phyloP scores from a whole-genome alignment of 2,329 filamentous ascomycete species.

The Ilyonectria destructans region DNA sequence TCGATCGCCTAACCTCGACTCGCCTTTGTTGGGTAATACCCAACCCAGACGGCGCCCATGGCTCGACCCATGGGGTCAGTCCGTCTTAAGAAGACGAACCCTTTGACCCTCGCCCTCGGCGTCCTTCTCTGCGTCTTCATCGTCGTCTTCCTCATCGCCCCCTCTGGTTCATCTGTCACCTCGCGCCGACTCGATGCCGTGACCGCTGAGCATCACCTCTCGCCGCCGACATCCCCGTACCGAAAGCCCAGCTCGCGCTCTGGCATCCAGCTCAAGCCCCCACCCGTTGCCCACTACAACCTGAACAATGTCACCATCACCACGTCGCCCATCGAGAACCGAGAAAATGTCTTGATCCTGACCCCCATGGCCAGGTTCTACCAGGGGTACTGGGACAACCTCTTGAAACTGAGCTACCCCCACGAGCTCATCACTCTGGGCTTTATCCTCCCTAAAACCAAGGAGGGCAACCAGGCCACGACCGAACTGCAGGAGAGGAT shows the following conservation, averaged over 20 bases:
- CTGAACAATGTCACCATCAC: slow-evolving; percentile 96
- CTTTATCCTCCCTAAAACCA: slow-evolving; percentile 95
- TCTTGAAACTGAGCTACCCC: slow-evolving; percentile 87
- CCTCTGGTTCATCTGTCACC: slow-evolving; percentile 67
- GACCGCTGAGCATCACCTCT: slow-evolving; percentile 61
- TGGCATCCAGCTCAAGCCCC: slow-evolving; percentile 65
- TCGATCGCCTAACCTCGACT: slow-evolving; percentile 21
- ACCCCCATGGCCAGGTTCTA: slow-evolving; percentile 97
- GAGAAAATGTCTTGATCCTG: slow-evolving; percentile 90
- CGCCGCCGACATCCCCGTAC: slow-evolving; percentile 62
- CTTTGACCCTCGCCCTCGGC: slow-evolving; percentile 82
- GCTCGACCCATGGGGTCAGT: slow-evolving; percentile 74
- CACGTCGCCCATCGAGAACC: slow-evolving; percentile 80
- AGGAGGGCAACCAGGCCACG: slow-evolving; percentile 91
- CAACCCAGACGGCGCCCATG: slow-evolving; percentile 58
- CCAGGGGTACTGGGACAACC: slow-evolving; percentile 94
- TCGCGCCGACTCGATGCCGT: slow-evolving; percentile 63
- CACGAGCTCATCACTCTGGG: slow-evolving; percentile 95
- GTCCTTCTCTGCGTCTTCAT: slow-evolving; percentile 81
- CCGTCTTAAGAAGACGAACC: slow-evolving; percentile 86
- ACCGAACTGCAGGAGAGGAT: slow-evolving; percentile 88
- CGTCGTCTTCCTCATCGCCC: slow-evolving; percentile 74
- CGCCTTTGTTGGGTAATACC: slow-evolving; percentile 26
- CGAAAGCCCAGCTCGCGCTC: slow-evolving; percentile 57
- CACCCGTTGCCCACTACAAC: slow-evolving; percentile 92